These are phyloP conservation scores for Alternaria rosae DNA, from an alignment of 2,329 filamentous ascomycete species.

Conservation along the genomic window DNA sequence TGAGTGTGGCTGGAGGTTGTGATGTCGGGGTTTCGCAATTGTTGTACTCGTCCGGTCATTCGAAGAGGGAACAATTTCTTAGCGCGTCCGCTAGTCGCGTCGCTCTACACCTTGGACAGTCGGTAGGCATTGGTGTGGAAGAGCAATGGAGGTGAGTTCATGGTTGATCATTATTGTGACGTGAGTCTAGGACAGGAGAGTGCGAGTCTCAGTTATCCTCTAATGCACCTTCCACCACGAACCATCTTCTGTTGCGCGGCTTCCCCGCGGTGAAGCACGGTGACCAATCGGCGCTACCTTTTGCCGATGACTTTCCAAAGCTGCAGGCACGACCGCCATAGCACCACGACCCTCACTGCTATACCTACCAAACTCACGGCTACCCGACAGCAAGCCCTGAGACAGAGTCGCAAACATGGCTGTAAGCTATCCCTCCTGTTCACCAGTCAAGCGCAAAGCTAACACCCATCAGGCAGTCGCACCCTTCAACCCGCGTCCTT, in stretches of 20 bases:
- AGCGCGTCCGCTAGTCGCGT: constrained; percentile 15
- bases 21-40: neutral
- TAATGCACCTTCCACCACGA: neutral
- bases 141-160: too few species aligned
- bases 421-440: constrained; percentile 29
- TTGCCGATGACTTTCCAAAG: constrained; percentile 21
- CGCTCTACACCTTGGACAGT: neutral
- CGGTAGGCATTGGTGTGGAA: neutral
- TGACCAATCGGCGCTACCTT: constrained; percentile 20
- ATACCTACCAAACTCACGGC: constrained; percentile 5
- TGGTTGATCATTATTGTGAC: neutral
- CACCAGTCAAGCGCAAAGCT: constrained; percentile 12
- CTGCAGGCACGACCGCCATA: constrained; percentile 16
- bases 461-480: constrained; percentile 61
- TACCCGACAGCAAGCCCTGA: neutral
- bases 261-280: constrained; percentile 9
- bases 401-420: constrained; percentile 46
- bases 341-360: neutral
- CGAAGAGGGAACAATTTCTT: constrained; percentile 7
- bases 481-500: constrained; percentile 94
- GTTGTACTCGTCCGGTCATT: neutral
- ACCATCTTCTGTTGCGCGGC: neutral
- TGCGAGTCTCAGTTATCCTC: neutral
- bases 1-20: neutral
- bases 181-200: neutral